A percentile compares a stretch with the other conserved stretches of the same genome.
These are phyloP conservation scores for Globisporangium paddicum DNA, from an alignment of 352 stramenopile genomes.

Conservation along the genomic window DNA sequence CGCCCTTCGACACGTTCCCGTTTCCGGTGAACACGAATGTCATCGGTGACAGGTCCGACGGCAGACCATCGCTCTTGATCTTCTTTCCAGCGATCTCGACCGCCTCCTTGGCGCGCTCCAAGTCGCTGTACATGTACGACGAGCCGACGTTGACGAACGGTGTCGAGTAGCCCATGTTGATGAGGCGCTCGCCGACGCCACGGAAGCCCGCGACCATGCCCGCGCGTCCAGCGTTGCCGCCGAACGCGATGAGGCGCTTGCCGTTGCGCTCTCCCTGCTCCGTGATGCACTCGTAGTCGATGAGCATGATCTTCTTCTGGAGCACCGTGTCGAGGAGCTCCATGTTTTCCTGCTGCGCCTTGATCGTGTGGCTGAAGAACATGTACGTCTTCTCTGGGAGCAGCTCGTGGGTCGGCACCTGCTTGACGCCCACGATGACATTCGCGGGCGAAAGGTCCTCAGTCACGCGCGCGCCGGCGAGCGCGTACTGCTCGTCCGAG, in stretches of 20 bases:
- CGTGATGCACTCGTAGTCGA: slow-evolving; percentile 97
- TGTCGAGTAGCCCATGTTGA: slow-evolving; percentile 91
- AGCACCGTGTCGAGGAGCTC: slow-evolving; percentile 90
- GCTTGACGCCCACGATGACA: slow-evolving; percentile 95
- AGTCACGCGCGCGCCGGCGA: slow-evolving; percentile 83
- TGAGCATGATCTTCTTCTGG: slow-evolving; percentile 89
- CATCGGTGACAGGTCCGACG: slow-evolving; percentile 69
- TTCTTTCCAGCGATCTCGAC: slow-evolving; percentile 77
- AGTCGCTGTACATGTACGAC: slow-evolving; percentile 92
- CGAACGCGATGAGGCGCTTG: slow-evolving; percentile 92
- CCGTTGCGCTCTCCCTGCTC: slow-evolving; percentile 69
- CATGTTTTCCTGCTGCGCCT: slow-evolving; percentile 97
- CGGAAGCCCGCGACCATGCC: slow-evolving; percentile 94
- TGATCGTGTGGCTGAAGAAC: slow-evolving; percentile 98
- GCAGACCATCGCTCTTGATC: slow-evolving; percentile 82
- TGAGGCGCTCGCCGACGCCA: slow-evolving; percentile 90
- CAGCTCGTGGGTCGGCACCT: slow-evolving; percentile 80
- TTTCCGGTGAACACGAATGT: slow-evolving; percentile 93
- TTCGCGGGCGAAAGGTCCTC: slow-evolving; percentile 87
- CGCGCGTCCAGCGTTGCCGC: slow-evolving; percentile 91
- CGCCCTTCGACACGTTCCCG: slow-evolving; percentile 93
- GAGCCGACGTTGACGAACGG: slow-evolving; percentile 93
- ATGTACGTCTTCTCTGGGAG: slow-evolving; percentile 93
- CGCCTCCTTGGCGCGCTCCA: slow-evolving; percentile 85
- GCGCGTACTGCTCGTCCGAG: slow-evolving; percentile 89